These are phyloP conservation scores for Phytophthora lateralis DNA, from an alignment of 352 stramenopile species.

Conservation along the genomic window DNA sequence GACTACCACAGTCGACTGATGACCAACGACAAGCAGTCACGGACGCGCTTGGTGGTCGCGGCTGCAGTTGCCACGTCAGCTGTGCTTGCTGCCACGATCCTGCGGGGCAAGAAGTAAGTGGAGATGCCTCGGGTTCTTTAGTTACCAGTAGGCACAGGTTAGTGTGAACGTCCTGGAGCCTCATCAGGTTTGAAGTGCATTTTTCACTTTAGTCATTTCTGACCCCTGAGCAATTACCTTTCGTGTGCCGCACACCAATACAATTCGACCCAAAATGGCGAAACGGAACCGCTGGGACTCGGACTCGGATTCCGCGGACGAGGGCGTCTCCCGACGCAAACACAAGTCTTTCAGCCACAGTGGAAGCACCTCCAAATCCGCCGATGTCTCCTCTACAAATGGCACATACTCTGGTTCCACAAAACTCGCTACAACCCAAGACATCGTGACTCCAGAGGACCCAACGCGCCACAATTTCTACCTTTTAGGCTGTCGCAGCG, in stretches of 20 bases:
- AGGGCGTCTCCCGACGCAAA: constrained; percentile 20
- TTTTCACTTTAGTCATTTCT: too few species aligned
- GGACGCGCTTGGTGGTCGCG: constrained; percentile 19
- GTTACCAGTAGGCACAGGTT: too few species aligned
- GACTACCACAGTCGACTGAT: constrained; percentile 26
- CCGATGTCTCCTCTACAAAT: constrained; percentile 8
- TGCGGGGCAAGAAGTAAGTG: constrained; percentile 16
- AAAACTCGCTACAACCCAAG: constrained; percentile 3
- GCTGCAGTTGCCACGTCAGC: constrained; percentile 20
- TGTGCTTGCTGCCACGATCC: constrained; percentile 20
- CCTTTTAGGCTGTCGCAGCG: constrained; percentile 90
- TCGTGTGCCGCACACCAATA: not conserved
- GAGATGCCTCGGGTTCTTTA: too few species aligned
- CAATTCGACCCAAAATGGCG: constrained; percentile 21
- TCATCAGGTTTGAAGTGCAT: too few species aligned
- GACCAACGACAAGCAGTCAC: constrained; percentile 10
- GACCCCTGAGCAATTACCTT: too few species aligned
- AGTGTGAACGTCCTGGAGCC: too few species aligned
- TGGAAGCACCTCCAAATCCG: not conserved
- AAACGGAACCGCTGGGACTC: constrained; percentile 81
- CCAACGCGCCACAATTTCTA: constrained; percentile 70
- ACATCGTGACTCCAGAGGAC: constrained; percentile 9
- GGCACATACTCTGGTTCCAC: not conserved
- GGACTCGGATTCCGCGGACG: constrained; percentile 60
- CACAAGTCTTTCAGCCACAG: not conserved